Base-by-base conservation (phyloP, 306 rosid genomes). In the Vachellia pachyceras region DNA sequence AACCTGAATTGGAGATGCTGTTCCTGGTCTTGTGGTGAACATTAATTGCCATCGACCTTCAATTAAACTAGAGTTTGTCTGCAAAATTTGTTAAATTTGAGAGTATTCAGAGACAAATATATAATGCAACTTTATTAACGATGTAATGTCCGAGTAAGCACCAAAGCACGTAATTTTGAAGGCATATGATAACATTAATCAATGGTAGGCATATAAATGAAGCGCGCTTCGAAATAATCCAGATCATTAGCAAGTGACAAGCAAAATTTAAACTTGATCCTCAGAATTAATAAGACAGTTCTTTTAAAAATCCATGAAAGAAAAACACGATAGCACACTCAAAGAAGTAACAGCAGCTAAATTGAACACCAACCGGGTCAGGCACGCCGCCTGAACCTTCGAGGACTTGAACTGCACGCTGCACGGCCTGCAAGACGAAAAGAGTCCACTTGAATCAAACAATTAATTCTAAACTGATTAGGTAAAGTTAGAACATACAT, bases 1-100 rank as follows among this genome's bases (percentile, higher is more conserved):
- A 74, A 92, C 97, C 91, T 94, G 98, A 85, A 94, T 94, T 1
- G 92, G 94, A 23, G 98, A 94, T 29, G 98, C 97, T 25, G 98
- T 87, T 79, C 93, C 95, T 5, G 98, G 98, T 83, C 97, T 90
- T 11, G 98, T 94, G 29, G 98, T 94, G 85, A 94, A 94, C 81
- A 94, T 87, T 72, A 94, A 82, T 81, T 94, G 97, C 97, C 98
- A 94, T 3, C 92, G 92, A 77, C 97, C 98, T 85, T 94, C 97
- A 67, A 94, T 90, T 18, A 92, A 85, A 77, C 76, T 77, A 33
- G 98, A 94, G 79, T 70, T 87, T 15, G 97, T 92, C 98, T 94
- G 95, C 85, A 85, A 35, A 80, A 58, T 44, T 60, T 20, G 35
- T 77, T 39, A 20, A 81, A 7, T 50, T 57, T 29, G 66, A 44